Base-by-base conservation (phyloP, 352 stramenopile genomes). In the Blastocystis sp. region DNA sequence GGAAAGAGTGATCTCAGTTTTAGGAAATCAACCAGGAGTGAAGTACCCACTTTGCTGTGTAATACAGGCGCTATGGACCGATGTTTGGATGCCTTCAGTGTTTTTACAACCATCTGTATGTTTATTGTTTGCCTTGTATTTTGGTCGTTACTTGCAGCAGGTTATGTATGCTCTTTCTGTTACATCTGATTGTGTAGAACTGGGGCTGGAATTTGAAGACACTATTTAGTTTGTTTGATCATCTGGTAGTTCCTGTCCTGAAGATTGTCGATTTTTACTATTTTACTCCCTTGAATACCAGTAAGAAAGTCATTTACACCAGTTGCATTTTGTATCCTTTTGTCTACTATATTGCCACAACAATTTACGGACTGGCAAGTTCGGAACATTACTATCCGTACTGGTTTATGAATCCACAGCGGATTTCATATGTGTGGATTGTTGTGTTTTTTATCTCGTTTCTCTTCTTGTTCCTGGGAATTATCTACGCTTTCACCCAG, bases 381-480 rank as follows among this genome's bases (percentile, higher is more conserved):
- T n/a, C 23, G 5, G 39, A 23, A 20, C 70, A 80, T 53, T 55
- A n/a, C 23, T 84, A 68, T 23, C 73, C 73, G 9, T 84, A 84
- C 50, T 84, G 73, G 73, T 84, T 84, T 45, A 84, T 84, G 47
- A 53, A 84, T 18, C 73, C 73, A 26, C 7, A 26, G 6, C 37
- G n/a, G 56, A 66, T 68, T 37, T 45, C 50, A 23, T 66, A 29
- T 11, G 15, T 26, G 18, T 11, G 26, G 20, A 64, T 84, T 66
- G 45, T 84, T n/a, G 20, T 64, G 4, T 66, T 18, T 34, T 64
- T 84, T 18, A 1, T 43, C 5, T 39, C 23, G 5, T 23, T 69
- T 50, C 11, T 84, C 4, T 4, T 11, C 15, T 9, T 68, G 13
- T 84, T 69, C 20, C 18, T 84, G 20, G n/a, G 37, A 18, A 53